These are phyloP conservation scores for Cladosporium austrohemisphaericum DNA, from an alignment of 2,329 filamentous ascomycete genomes.

Conservation along the genomic window DNA sequence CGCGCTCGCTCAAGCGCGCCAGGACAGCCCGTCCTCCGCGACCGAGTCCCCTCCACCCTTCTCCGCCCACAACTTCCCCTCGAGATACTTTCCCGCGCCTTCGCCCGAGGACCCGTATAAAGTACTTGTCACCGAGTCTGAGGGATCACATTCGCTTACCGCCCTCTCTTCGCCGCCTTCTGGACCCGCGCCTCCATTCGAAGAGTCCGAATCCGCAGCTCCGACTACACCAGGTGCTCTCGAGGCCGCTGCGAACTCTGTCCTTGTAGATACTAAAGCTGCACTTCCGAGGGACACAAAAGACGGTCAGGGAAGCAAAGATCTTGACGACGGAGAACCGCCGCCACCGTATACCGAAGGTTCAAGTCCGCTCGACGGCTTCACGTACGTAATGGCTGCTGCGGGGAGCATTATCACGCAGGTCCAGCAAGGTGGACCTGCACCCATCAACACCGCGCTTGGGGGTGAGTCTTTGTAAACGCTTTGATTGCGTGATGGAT, in stretches of 20 bases:
- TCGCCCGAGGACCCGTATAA: slow-evolving; percentile 47
- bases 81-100: slow-evolving; percentile 56
- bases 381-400: slow-evolving; percentile 96
- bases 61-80: slow-evolving; percentile 60
- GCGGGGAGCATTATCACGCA: slow-evolving; percentile 99
- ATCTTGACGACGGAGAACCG: slow-evolving; percentile 76
- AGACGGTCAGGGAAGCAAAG: slow-evolving; percentile 68
- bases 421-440: slow-evolving; percentile 84
- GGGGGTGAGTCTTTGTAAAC: slow-evolving; percentile 57
- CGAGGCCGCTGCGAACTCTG: slow-evolving; percentile 47
- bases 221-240: slow-evolving; percentile 30
- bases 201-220: slow-evolving; percentile 28
- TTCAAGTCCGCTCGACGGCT: slow-evolving; percentile 83
- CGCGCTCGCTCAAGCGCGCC: slow-evolving; percentile 13
- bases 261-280: slow-evolving; percentile 74
- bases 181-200: slow-evolving; percentile 47
- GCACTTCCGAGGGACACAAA: slow-evolving; percentile 80
- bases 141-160: slow-evolving; percentile 39
- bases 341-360: slow-evolving; percentile 96
- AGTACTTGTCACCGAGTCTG: slow-evolving; percentile 35
- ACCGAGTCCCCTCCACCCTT: slow-evolving; percentile 60
- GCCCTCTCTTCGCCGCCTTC: slow-evolving; percentile 41
- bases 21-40: slow-evolving; percentile 29
- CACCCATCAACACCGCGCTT: slow-evolving; percentile 75
- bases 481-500: no score